phyloP scores from a whole-genome alignment of 768 basidiomycete genomes.

The Boletus rufocinnamomeus region DNA sequence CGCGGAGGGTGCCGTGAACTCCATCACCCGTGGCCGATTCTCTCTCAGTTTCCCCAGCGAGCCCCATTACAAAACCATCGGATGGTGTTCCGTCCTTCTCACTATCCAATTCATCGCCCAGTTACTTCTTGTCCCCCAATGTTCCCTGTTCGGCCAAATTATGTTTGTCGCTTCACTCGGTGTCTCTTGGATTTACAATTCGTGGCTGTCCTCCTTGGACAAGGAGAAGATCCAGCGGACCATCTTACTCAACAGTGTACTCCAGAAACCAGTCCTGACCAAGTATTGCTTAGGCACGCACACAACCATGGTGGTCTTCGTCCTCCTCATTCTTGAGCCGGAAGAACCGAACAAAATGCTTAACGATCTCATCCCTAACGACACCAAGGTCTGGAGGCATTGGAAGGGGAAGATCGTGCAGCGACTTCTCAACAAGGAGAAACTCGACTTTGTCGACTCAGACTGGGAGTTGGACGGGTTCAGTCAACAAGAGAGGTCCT shows the following conservation, averaged over 20 bases:
- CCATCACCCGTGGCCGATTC: conserved; percentile 36
- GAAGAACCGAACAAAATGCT: conserved; percentile 24
- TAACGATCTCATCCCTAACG: conserved; percentile 30
- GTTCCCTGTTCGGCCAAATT: conserved; percentile 36
- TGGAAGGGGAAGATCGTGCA: conserved; percentile 26
- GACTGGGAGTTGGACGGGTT: conserved; percentile 28
- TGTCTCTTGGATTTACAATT: conserved; percentile 40
- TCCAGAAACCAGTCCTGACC: conserved; percentile 23
- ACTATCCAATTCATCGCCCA: conserved; percentile 38
- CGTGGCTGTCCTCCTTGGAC: conserved; percentile 41
- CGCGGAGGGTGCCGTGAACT: conserved; percentile 33
- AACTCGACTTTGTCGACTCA: conserved; percentile 22
- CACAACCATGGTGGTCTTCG: conserved; percentile 29
- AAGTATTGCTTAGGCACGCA: conserved; percentile 30
- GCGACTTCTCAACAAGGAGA: conserved; percentile 20
- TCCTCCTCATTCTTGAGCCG: conserved; percentile 25
- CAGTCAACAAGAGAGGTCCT: conserved; percentile 15
- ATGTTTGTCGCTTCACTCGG: conserved; percentile 37
- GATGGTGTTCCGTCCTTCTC: conserved; percentile 34
- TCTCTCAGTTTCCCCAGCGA: conserved; percentile 30
- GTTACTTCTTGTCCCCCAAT: conserved; percentile 38
- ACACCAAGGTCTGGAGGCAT: conserved; percentile 32
- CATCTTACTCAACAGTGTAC: conserved; percentile 27
- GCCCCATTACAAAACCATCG: conserved; percentile 30
- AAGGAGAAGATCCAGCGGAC: conserved; percentile 31